These are phyloP conservation scores for Phyllosticta citribraziliensis DNA, from an alignment of 2,329 filamentous ascomycete species.

Conservation along the genomic window DNA sequence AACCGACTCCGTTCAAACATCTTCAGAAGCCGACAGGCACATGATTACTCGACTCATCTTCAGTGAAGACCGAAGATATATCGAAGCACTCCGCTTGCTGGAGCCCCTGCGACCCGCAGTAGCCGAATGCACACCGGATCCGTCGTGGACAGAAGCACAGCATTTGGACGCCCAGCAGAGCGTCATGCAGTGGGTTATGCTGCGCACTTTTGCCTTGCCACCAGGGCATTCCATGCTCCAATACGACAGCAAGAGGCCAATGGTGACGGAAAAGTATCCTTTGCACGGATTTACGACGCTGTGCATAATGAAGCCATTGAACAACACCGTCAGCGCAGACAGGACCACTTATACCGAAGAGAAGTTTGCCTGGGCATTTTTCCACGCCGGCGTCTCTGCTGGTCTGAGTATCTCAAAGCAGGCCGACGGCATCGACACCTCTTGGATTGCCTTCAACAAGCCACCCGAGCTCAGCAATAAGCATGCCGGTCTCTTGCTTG, in stretches of 20 bases:
- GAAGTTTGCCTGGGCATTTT: constrained; percentile 97
- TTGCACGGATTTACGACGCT: constrained; percentile 86
- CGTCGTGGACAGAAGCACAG: constrained; percentile 74
- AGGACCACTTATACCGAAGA: constrained; percentile 83
- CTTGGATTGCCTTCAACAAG: constrained; percentile 98
- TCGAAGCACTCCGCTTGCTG: constrained; percentile 76
- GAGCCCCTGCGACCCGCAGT: constrained; percentile 73
- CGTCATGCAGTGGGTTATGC: constrained; percentile 74
- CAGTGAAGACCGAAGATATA: constrained; percentile 78
- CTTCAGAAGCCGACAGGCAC: constrained; percentile 69
- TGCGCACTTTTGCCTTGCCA: constrained; percentile 80
- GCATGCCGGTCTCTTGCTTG: constrained; percentile 89
- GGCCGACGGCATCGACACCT: constrained; percentile 91
- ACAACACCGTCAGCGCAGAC: constrained; percentile 89
- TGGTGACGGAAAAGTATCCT: constrained; percentile 85
- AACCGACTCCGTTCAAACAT: constrained; percentile 59
- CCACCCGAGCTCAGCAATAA: constrained; percentile 85
- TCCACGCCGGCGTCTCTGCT: constrained; percentile 90
- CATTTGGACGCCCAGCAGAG: constrained; percentile 89
- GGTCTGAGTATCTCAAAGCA: constrained; percentile 83
- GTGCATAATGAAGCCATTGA: constrained; percentile 83
- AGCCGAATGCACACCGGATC: constrained; percentile 65
- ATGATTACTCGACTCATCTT: constrained; percentile 82
- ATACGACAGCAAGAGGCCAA: constrained; percentile 75
- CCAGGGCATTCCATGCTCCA: constrained; percentile 79